Evolutionary conservation across 1,139 yeast genomes (phyloP), one percentile per base, ranked within the genome.

Genomic region (Debaryomyces coudertii): DNA sequence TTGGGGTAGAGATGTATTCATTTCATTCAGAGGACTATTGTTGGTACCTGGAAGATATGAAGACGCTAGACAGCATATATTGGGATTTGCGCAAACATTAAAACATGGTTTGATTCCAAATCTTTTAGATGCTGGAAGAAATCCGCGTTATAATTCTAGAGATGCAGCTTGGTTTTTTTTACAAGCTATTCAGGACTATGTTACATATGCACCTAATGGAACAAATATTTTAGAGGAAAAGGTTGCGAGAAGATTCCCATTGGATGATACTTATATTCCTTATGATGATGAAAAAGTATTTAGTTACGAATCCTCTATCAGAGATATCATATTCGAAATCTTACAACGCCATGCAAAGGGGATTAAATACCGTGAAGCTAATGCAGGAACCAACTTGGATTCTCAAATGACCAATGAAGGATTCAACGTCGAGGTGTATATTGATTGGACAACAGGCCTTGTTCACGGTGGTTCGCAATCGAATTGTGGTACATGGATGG

Each of bases 401-500:
- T 82, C 90, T 38, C 97, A 93, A 61, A 93, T 93, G 99, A 81
- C 72, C 43, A 93, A 86, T 62, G 89, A 87, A 58, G 99, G 99
- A 0, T 93, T 93, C 71, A 86, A 93, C 62, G 95, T 92, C 36
- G 79, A 82, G 52, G 80, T 90, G 1, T 62, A 69, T 47, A 90
- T 92, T 48, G 97, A 93, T 63, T 93, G 98, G 98, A 60, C 71
- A 0, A 90, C 87, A 22, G 99, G 99, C 0, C 70, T 93, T 39
- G 73, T 92, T 5, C 87, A 83, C 65, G 99, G 99, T 40, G 99
- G 99, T 1, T 88, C 89, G 45, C 96, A 87, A 63, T 80, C 70
- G 64, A 93, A 93, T 61, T 93, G 99, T 71, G 99, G 99, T 18
- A 93, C 99, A 0, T 93, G 99, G 99, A 93, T 92, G 97, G 99